Percentiles rank a stretch among this genome's conserved stretches.
These are phyloP conservation scores for Rutidosis leptorrhynchoides DNA, from an alignment of 129 eudicot genomes.

Conservation along the genomic window DNA sequence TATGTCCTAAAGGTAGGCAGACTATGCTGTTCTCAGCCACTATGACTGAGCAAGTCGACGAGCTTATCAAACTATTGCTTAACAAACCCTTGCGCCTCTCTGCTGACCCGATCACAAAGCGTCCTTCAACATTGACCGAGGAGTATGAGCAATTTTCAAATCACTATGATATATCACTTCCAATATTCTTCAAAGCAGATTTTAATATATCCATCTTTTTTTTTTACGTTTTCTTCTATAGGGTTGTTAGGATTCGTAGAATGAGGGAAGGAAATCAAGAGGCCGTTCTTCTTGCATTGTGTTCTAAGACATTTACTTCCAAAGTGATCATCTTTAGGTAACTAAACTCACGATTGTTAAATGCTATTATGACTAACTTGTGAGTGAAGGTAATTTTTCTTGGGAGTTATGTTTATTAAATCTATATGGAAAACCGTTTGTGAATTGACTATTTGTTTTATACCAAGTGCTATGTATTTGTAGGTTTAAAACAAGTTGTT, in stretches of 20 bases:
- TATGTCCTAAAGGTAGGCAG: slow-evolving; percentile 86
- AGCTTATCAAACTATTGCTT: slow-evolving; percentile 69
- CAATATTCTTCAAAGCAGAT: background rate
- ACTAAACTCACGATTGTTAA: background rate
- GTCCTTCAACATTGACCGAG: slow-evolving; percentile 75
- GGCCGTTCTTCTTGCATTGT: slow-evolving; percentile 90
- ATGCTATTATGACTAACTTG: background rate
- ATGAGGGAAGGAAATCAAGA: slow-evolving; percentile 86
- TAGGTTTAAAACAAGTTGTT: background rate
- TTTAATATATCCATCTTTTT: background rate
- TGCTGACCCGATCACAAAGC: slow-evolving; percentile 79
- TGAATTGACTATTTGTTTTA: background rate
- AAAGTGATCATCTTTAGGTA: slow-evolving; percentile 88
- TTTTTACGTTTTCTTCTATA: slow-evolving; percentile 28
- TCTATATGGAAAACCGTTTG: background rate
- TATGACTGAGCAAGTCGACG: slow-evolving; percentile 89
- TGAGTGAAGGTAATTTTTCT: background rate
- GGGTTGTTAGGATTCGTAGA: slow-evolving; percentile 89
- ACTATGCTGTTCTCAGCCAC: slow-evolving; percentile 96
- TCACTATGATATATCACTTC: background rate
- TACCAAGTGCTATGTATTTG: background rate
- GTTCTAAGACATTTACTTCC: slow-evolving; percentile 92
- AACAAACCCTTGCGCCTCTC: slow-evolving; percentile 79
- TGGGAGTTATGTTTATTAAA: background rate
- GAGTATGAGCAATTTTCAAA: slow-evolving; percentile 47